phyloP scores from a whole-genome alignment of 75 land plant genomes.

The Picea sitchensis region DNA sequence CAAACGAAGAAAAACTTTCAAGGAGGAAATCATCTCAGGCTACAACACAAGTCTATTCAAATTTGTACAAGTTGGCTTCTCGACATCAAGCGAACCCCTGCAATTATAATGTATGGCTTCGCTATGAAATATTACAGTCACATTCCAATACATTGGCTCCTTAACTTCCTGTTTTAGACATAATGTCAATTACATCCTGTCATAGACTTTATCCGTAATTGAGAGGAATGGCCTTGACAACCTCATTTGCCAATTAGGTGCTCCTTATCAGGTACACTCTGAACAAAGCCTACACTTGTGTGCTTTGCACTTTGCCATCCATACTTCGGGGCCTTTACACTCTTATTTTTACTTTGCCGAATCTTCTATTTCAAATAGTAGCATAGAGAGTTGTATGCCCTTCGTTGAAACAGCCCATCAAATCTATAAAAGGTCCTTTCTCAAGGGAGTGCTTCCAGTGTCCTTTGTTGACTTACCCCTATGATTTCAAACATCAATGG shows the following conservation, averaged over 20 bases:
- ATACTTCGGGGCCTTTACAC: slow-evolving; percentile 51
- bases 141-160: slow-evolving; percentile 64
- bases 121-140: too few relatives aligned
- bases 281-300: slow-evolving; percentile 90
- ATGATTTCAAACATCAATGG: slow-evolving; percentile 73
- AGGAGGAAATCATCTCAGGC: too few relatives aligned
- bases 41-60: too few relatives aligned
- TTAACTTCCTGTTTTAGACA: slow-evolving; percentile 78
- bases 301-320: slow-evolving; percentile 89
- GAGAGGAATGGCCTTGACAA: slow-evolving; percentile 77
- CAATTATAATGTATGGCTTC: too few relatives aligned
- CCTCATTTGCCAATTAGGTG: slow-evolving; percentile 60
- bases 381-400: slow-evolving; percentile 68
- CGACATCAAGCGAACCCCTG: too few relatives aligned
- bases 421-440: slow-evolving; percentile 92
- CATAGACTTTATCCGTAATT: slow-evolving; percentile 88
- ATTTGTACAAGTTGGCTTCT: too few relatives aligned
- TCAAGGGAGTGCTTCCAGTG: slow-evolving; percentile 72
- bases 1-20: too few relatives aligned
- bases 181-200: slow-evolving; percentile 44
- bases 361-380: slow-evolving; percentile 74
- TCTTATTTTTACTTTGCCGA: slow-evolving; percentile 72
- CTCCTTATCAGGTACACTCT: slow-evolving; percentile 53
- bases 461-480: slow-evolving; percentile 78
- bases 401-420: slow-evolving; percentile 66